A percentile compares a stretch with the other conserved stretches of the same genome.
Conservation (phyloP, 371 early-diverging fungal species). For the Amoeboaphelidium occidentale region DNA sequence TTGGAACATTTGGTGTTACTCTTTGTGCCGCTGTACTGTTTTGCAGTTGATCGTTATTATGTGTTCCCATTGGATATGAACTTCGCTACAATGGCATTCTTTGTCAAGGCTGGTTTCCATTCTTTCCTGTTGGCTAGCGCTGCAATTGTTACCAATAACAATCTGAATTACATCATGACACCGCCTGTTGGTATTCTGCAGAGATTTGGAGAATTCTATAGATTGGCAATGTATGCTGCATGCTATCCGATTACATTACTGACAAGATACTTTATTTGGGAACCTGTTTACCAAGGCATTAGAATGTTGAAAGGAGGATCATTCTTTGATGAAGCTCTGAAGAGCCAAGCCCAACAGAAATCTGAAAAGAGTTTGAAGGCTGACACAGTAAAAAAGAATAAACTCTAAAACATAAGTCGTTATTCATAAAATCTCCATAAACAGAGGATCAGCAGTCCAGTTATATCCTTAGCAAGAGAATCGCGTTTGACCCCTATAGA, state of each 20-base stretch:
- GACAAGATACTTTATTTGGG: slow-evolving; percentile 11
- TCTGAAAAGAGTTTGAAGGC: too few relatives aligned
- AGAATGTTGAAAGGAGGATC: not conserved
- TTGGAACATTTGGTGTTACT: not conserved
- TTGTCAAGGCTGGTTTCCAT: not conserved
- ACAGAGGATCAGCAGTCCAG: too few relatives aligned
- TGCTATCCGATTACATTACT: slow-evolving; percentile 11
- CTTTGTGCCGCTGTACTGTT: not conserved
- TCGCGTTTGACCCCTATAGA: too few relatives aligned
- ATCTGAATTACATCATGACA: not conserved
- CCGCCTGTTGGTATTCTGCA: slow-evolving; percentile 7
- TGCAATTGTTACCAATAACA: not conserved
- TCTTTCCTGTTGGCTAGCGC: not conserved
- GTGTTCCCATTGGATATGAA: not conserved
- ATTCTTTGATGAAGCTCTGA: not conserved
- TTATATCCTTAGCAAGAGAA: too few relatives aligned
- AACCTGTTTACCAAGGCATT: slow-evolving; percentile 8
- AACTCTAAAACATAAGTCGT: too few relatives aligned
- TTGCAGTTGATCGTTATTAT: not conserved
- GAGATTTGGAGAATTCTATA: slow-evolving; percentile 12
- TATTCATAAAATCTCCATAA: too few relatives aligned
- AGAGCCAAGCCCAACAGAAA: too few relatives aligned
- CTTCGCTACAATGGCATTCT: not conserved
- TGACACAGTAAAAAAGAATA: too few relatives aligned
- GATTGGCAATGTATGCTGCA: slow-evolving; percentile 14